Percentiles rank a stretch among this genome's conserved stretches.
Evolutionary conservation across 441 rosid species (phyloP).

Genomic region (Adansonia gregorii): DNA sequence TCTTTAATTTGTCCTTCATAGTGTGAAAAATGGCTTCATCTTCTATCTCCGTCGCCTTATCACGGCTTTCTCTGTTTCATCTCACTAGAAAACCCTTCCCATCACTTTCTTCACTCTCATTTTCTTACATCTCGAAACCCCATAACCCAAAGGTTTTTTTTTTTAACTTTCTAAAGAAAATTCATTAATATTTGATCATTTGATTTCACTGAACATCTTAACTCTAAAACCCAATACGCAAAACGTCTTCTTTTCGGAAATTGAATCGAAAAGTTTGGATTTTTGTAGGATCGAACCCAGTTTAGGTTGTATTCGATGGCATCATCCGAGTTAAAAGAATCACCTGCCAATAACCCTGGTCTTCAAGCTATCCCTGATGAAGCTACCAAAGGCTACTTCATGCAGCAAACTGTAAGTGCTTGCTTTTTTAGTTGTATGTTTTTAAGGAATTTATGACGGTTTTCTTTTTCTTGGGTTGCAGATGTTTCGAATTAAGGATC

Average conservation of each 20-base stretch:
- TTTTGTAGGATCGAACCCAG: slow-evolving; percentile 43
- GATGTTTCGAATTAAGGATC: slow-evolving; percentile 96
- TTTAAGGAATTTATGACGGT: neutral
- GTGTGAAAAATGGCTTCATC: slow-evolving; percentile 37
- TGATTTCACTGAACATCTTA: neutral
- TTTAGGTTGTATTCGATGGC: slow-evolving; percentile 69
- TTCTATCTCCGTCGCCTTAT: slow-evolving; percentile 38
- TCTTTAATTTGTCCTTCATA: neutral
- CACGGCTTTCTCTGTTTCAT: slow-evolving; percentile 43
- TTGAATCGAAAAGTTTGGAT: neutral
- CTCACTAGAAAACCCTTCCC: slow-evolving; percentile 20
- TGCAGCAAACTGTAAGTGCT: slow-evolving; percentile 83
- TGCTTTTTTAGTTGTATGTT: neutral
- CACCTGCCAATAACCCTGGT: slow-evolving; percentile 81
- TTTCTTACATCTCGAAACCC: slow-evolving; percentile 27
- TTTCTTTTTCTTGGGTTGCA: slow-evolving; percentile 29
- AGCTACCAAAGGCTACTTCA: slow-evolving; percentile 77
- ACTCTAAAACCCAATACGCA: neutral
- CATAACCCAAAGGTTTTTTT: slow-evolving; percentile 31
- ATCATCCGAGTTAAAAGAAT: slow-evolving; percentile 69
- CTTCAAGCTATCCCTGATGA: slow-evolving; percentile 59
- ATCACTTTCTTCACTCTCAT: slow-evolving; percentile 21
- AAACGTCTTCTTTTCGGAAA: neutral
- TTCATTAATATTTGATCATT: too few relatives aligned
- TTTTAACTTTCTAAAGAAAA: neutral